A percentile compares a stretch with the other conserved stretches of the same genome.
These are phyloP conservation scores for Citrus unshiu DNA, from an alignment of 345 rosid species.

Conservation along the genomic window DNA sequence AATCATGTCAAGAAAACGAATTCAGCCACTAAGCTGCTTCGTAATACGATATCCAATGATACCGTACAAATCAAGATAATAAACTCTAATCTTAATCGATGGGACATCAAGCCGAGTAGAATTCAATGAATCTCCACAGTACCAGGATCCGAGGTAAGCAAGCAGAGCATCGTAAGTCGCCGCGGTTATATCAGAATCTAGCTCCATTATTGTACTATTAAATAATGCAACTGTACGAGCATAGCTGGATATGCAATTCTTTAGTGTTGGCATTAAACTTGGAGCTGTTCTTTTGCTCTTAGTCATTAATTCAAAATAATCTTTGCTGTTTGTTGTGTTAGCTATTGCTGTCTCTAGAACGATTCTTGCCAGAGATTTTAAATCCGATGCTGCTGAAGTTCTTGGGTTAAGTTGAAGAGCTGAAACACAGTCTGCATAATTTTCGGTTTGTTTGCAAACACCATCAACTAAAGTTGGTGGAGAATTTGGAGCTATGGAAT, in stretches of 20 bases:
- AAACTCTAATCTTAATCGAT: background rate
- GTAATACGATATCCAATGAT: background rate
- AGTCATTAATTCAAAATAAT: background rate
- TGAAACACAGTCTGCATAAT: background rate
- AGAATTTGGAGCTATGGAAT: background rate
- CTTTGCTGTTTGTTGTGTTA: background rate
- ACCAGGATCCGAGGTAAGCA: background rate
- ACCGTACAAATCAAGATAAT: background rate
- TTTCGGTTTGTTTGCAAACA: background rate
- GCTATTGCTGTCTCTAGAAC: background rate
- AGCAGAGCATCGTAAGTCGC: constrained; percentile 16
- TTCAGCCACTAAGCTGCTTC: too few relatives aligned
- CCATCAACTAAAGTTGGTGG: background rate
- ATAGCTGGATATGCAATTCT: background rate
- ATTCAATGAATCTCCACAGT: constrained; percentile 1
- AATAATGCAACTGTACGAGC: background rate
- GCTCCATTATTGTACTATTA: background rate
- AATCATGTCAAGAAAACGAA: too few relatives aligned
- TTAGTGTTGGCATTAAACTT: background rate
- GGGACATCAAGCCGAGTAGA: background rate
- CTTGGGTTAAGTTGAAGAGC: background rate
- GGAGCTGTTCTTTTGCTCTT: background rate
- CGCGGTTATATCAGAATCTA: constrained; percentile 2
- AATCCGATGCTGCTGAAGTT: background rate
- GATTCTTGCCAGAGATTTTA: background rate